Evolutionary conservation across 1,139 yeast species (phyloP).

Genomic region (Nadsonia starkeyi-henricii): DNA sequence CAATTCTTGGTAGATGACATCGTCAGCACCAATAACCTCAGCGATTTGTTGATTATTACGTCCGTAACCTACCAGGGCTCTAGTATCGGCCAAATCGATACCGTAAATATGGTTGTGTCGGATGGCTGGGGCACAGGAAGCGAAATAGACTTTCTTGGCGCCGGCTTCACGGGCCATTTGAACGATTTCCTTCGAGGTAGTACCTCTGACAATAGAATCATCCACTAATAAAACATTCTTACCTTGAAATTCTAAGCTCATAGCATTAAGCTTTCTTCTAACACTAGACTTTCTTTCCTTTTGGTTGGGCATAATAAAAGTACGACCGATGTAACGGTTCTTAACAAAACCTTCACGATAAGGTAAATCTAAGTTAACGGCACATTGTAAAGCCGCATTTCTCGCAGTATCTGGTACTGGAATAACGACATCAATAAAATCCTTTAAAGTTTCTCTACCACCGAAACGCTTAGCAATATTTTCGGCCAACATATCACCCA

Average conservation of each 20-base stretch:
- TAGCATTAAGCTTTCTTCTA: conserved; percentile 86
- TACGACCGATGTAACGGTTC: conserved; percentile 92
- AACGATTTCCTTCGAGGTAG: conserved; percentile 91
- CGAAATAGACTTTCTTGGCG: conserved; percentile 82
- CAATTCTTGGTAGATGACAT: conserved; percentile 75
- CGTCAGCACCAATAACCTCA: conserved; percentile 76
- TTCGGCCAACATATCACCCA: conserved; percentile 83
- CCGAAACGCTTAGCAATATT: conserved; percentile 45
- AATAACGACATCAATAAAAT: conserved; percentile 79
- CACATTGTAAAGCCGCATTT: conserved; percentile 87
- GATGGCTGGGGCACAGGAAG: conserved; percentile 96
- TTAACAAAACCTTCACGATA: conserved; percentile 96
- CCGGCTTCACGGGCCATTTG: conserved; percentile 98
- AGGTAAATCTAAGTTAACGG: conserved; percentile 64
- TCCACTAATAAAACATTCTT: conserved; percentile 86
- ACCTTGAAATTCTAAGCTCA: conserved; percentile 82
- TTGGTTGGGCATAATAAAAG: conserved; percentile 97
- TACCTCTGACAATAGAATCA: conserved; percentile 95
- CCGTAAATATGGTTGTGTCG: conserved; percentile 93
- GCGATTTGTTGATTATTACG: conserved; percentile 65
- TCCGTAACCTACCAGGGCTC: conserved; percentile 81
- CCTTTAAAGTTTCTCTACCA: conserved; percentile 31
- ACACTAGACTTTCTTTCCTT: conserved; percentile 88
- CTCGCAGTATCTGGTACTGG: conserved; percentile 98
- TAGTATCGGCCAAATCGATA: conserved; percentile 90